Percentiles rank a stretch among this genome's conserved stretches.
Evolutionary conservation across 306 rosid genomes (phyloP).

Genomic region (Pterocarpus santalinus): DNA sequence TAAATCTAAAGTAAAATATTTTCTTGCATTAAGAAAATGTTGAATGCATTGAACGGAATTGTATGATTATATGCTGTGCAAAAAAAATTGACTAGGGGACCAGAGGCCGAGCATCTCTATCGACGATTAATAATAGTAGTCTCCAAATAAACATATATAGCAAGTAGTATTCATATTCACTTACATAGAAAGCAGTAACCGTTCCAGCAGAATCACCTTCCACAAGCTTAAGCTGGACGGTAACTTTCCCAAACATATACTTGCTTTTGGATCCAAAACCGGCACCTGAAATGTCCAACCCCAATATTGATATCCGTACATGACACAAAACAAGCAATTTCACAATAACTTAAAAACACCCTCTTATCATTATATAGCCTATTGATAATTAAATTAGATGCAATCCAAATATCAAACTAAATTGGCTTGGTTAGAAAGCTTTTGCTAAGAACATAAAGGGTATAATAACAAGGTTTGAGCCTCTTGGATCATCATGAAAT

Average conservation of each 20-base stretch:
- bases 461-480: background rate
- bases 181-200: conserved; percentile 93
- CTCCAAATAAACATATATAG: background rate
- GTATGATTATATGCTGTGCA: background rate
- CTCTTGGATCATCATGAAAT: background rate
- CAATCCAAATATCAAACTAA: no score
- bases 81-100: conserved; percentile 20
- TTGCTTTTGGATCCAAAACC: conserved; percentile 86
- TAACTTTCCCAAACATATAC: conserved; percentile 88
- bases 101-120: conserved; percentile 7
- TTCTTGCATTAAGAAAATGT: background rate
- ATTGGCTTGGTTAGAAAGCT: no score
- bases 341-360: background rate
- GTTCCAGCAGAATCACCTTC: conserved; percentile 97
- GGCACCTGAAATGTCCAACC: conserved; percentile 66
- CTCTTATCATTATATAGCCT: background rate
- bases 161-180: conserved; percentile 13
- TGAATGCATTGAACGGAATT: background rate
- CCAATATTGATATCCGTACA: background rate
- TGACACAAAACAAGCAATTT: background rate
- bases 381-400: background rate
- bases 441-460: no score
- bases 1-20: background rate
- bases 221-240: conserved; percentile 82
- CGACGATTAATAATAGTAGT: background rate